A percentile compares a stretch with the other conserved stretches of the same genome.
Evolutionary conservation across 108 stramenopile species (phyloP).

Genomic region (Nitzschia sp.): DNA sequence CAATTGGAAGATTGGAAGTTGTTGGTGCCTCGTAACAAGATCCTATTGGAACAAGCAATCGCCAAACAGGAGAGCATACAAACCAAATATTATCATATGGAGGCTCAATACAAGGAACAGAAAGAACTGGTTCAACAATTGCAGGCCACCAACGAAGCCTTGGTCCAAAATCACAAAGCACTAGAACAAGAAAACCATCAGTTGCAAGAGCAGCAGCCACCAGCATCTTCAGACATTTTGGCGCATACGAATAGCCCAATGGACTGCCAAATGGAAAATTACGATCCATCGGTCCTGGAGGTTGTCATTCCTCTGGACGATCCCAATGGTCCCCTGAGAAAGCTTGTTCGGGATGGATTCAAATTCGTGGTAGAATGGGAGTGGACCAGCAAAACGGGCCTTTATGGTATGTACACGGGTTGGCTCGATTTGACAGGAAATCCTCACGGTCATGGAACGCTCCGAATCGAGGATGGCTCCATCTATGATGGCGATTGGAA

Average conservation of each 20-base stretch:
- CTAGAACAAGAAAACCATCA: background rate
- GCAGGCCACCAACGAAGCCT: slow-evolving; percentile 7
- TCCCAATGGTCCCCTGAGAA: background rate
- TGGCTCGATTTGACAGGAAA: slow-evolving; percentile 32
- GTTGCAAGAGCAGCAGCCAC: background rate
- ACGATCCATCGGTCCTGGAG: background rate
- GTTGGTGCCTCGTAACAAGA: slow-evolving; percentile 28
- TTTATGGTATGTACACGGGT: slow-evolving; percentile 47
- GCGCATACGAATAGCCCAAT: no score
- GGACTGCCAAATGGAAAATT: background rate
- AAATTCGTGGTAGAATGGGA: slow-evolving; percentile 36
- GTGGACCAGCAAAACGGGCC: slow-evolving; percentile 13
- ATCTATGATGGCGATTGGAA: slow-evolving; percentile 48
- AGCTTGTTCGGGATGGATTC: background rate
- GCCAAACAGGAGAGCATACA: slow-evolving; percentile 10
- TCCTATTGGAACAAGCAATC: slow-evolving; percentile 25
- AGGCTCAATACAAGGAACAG: slow-evolving; percentile 5
- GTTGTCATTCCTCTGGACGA: slow-evolving; percentile 16
- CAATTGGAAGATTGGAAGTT: slow-evolving; percentile 34
- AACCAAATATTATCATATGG: background rate
- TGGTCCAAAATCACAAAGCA: background rate
- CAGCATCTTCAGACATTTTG: background rate
- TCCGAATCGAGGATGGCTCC: slow-evolving; percentile 43
- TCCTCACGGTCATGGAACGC: slow-evolving; percentile 45
- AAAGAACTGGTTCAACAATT: slow-evolving; percentile 9